A percentile compares a stretch with the other conserved stretches of the same genome.
Conservation (phyloP, 768 basidiomycete species). For the Dioszegia crocea region DNA sequence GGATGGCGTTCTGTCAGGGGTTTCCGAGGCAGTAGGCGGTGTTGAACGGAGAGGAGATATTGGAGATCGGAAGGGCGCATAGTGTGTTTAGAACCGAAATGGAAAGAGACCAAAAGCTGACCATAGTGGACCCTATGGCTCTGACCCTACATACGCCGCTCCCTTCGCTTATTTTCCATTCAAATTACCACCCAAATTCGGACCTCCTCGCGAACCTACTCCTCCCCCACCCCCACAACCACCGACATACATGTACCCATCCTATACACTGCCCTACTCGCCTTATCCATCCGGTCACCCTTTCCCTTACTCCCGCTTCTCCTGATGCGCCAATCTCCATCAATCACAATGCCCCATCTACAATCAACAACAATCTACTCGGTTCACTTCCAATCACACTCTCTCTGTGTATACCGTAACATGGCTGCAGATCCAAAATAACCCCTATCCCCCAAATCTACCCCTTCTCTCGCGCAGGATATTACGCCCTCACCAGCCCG, state of each 20-base stretch:
- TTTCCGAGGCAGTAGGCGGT: constrained; percentile 5
- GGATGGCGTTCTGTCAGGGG: background rate
- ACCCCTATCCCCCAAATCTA: constrained; percentile 35
- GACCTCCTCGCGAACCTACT: background rate
- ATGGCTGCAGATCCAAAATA: constrained; percentile 22
- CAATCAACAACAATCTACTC: too few relatives aligned
- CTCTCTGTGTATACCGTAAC: too few relatives aligned
- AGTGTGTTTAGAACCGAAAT: background rate
- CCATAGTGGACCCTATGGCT: constrained; percentile 9
- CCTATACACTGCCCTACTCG: background rate
- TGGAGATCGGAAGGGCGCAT: background rate
- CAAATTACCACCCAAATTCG: background rate
- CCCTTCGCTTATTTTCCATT: constrained; percentile 11
- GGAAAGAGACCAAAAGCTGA: background rate
- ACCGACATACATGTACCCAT: background rate
- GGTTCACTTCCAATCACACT: too few relatives aligned
- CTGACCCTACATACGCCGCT: background rate
- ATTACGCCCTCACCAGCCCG: constrained; percentile 28
- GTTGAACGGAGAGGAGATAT: background rate
- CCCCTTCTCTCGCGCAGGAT: constrained; percentile 41
- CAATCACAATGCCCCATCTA: too few relatives aligned
- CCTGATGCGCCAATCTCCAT: background rate
- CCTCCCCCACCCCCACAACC: background rate
- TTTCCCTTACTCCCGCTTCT: background rate
- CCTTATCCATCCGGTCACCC: background rate